Percentiles rank a stretch among this genome's conserved stretches.
These are phyloP conservation scores for Rhynchospora tenuis DNA, from an alignment of 176 grass and related monocot species.

Conservation along the genomic window DNA sequence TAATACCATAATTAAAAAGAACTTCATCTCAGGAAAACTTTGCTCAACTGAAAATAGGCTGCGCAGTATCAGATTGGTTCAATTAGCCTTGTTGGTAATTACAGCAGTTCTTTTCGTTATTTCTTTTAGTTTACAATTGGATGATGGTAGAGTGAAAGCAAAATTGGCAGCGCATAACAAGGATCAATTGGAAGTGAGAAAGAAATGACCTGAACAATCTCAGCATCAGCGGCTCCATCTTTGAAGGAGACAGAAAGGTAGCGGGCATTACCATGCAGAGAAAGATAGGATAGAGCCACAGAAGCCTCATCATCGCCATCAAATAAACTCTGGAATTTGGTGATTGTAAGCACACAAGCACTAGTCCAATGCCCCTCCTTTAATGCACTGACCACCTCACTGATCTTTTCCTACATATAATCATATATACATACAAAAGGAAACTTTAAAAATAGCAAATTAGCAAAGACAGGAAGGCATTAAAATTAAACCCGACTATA, in stretches of 20 bases:
- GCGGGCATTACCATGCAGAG: neutral
- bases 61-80: too few relatives aligned
- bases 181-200: too few relatives aligned
- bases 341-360: neutral
- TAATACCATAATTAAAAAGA: neutral
- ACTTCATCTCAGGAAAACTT: neutral
- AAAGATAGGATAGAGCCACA: slow-evolving; percentile 10
- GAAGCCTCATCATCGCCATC: neutral
- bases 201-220: neutral
- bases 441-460: neutral
- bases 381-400: neutral
- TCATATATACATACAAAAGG: neutral
- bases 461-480: neutral
- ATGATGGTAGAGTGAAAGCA: neutral
- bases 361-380: slow-evolving; percentile 15
- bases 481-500: neutral
- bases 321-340: slow-evolving; percentile 14
- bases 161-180: neutral
- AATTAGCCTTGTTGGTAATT: neutral
- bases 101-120: neutral
- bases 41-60: too few relatives aligned
- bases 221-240: neutral
- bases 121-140: neutral
- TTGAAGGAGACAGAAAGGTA: slow-evolving; percentile 17
- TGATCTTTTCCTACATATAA: slow-evolving; percentile 11